Percentiles rank a stretch among this genome's conserved stretches.
Evolutionary conservation across 805 yeast species (phyloP).

Genomic region (Ogataea minuta): DNA sequence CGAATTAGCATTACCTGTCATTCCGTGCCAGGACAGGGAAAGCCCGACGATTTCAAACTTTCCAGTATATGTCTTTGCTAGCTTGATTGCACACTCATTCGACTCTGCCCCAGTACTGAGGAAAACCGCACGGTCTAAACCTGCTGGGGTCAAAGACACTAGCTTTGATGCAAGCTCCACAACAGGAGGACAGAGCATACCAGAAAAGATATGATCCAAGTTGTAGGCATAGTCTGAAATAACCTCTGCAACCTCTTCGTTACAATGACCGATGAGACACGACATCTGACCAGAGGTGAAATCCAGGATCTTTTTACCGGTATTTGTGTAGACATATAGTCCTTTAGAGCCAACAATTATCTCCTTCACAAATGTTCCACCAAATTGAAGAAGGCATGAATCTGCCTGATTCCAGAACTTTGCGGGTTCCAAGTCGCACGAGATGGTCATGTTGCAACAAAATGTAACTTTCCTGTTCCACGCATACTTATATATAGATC

Average conservation of each 20-base stretch:
- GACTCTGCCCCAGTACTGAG: conserved; percentile 35
- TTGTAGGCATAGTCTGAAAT: conserved; percentile 25
- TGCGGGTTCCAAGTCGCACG: background rate
- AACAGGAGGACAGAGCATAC: conserved; percentile 31
- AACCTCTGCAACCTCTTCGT: conserved; percentile 27
- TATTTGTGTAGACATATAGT: conserved; percentile 23
- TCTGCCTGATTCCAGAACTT: conserved; percentile 21
- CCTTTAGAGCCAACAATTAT: conserved; percentile 26
- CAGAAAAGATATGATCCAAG: conserved; percentile 27
- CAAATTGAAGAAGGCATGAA: conserved; percentile 16
- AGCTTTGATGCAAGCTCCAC: conserved; percentile 31
- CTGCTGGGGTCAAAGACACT: conserved; percentile 23
- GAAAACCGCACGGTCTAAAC: conserved; percentile 27
- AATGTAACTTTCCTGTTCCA: background rate
- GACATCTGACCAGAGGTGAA: conserved; percentile 32
- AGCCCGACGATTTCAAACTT: conserved; percentile 30
- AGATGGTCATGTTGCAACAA: conserved; percentile 1
- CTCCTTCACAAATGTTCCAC: conserved; percentile 21
- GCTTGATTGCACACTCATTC: conserved; percentile 35
- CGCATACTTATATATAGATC: background rate
- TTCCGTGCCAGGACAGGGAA: conserved; percentile 32
- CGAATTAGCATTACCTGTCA: conserved; percentile 30
- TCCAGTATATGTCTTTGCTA: conserved; percentile 30
- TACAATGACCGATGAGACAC: conserved; percentile 30
- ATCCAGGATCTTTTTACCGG: conserved; percentile 26